Evolutionary conservation across 2,329 filamentous ascomycete species (phyloP).

Genomic region (Eutypella sp.): DNA sequence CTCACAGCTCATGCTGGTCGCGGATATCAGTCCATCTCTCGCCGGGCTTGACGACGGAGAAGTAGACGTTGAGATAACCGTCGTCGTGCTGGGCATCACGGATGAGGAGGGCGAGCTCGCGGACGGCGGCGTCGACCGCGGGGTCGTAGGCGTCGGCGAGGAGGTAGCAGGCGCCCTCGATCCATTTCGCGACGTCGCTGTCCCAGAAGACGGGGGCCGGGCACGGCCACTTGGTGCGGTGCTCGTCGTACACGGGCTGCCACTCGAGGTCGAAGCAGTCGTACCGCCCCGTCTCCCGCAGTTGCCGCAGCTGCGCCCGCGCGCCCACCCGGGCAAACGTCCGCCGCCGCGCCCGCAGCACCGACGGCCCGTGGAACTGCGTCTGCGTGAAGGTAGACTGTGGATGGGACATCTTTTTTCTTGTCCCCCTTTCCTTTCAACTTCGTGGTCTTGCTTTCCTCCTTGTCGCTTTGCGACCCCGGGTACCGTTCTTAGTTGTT

Average conservation of each 20-base stretch:
- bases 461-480: too few species aligned
- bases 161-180: conserved; percentile 58
- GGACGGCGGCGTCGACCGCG: conserved; percentile 44
- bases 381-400: conserved; percentile 33
- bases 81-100: conserved; percentile 51
- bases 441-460: too few species aligned
- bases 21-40: conserved; percentile 54
- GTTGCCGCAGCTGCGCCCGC: conserved; percentile 45
- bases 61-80: conserved; percentile 61
- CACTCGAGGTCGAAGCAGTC: conserved; percentile 54
- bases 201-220: conserved; percentile 59
- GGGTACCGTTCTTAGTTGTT: too few species aligned
- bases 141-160: conserved; percentile 36
- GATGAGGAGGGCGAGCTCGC: conserved; percentile 56
- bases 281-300: conserved; percentile 51
- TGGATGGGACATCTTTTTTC: conserved; percentile 49
- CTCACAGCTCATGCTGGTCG: conserved; percentile 58
- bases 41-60: conserved; percentile 51
- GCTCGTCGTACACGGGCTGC: conserved; percentile 46
- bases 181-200: conserved; percentile 51
- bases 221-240: conserved; percentile 50
- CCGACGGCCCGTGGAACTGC: conserved; percentile 29
- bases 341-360: conserved; percentile 29
- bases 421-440: too few species aligned
- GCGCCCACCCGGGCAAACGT: conserved; percentile 35